Evolutionary conservation across 768 basidiomycete genomes (phyloP).

Genomic region (Solioccasus polychromus): DNA sequence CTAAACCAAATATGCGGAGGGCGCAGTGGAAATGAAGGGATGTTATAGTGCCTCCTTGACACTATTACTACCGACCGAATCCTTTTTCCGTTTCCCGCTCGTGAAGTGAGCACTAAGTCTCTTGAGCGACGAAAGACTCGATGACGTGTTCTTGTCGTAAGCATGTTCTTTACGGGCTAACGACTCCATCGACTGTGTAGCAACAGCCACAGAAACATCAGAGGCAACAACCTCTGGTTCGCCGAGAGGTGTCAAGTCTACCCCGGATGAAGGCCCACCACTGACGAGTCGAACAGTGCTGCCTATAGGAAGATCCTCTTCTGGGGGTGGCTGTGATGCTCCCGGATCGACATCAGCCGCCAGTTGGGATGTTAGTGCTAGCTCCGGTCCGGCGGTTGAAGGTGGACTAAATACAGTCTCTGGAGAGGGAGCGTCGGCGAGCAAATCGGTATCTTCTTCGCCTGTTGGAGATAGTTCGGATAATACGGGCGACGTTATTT

Average conservation of each 20-base stretch:
- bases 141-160: constrained; percentile 51
- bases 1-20: constrained; percentile 17
- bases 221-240: constrained; percentile 31
- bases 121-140: constrained; percentile 56
- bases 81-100: constrained; percentile 49
- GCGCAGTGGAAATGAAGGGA: constrained; percentile 9
- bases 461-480: constrained; percentile 19
- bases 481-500: constrained; percentile 10
- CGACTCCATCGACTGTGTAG: constrained; percentile 30
- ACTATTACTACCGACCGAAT: constrained; percentile 46
- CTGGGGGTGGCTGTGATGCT: constrained; percentile 3
- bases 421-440: constrained; percentile 43
- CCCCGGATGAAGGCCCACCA: constrained; percentile 40
- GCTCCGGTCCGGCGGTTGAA: constrained; percentile 13
- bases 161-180: constrained; percentile 32
- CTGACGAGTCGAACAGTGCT: constrained; percentile 61
- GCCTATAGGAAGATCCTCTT: constrained; percentile 29
- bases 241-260: constrained; percentile 31
- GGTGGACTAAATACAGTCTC: constrained; percentile 32
- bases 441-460: constrained; percentile 46
- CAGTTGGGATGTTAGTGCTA: constrained; percentile 1
- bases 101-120: constrained; percentile 44
- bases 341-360: constrained; percentile 8
- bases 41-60: constrained; percentile 38
- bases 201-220: constrained; percentile 38